Evolutionary conservation across 164 flowering plant species (phyloP).

Genomic region (Sedum album): DNA sequence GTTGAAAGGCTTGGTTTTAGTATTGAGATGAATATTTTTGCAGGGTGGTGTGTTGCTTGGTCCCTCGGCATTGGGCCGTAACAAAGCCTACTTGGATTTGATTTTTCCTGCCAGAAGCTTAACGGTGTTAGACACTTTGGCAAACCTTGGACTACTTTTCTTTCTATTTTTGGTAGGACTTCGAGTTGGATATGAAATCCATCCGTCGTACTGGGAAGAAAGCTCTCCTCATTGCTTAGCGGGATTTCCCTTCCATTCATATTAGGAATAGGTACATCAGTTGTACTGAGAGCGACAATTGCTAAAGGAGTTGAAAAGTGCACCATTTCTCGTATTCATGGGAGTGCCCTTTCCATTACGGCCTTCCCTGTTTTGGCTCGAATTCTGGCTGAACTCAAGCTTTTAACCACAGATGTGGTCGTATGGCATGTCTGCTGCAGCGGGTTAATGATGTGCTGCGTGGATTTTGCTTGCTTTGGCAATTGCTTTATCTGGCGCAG

Average conservation of each 20-base stretch:
- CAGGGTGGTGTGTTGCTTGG: constrained; percentile 29
- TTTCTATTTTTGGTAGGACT: constrained; percentile 23
- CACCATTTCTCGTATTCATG: constrained; percentile 25
- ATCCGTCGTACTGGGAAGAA: constrained; percentile 19
- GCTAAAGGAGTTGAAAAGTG: constrained; percentile 13
- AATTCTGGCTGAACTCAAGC: constrained; percentile 36
- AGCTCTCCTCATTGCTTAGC: constrained; percentile 16
- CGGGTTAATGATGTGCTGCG: constrained; percentile 33
- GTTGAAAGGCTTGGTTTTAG: too few species aligned
- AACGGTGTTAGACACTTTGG: constrained; percentile 23
- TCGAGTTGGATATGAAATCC: constrained; percentile 17
- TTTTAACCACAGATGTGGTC: constrained; percentile 26
- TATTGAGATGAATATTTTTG: neutral
- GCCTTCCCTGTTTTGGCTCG: constrained; percentile 30
- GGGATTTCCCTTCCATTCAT: constrained; percentile 22
- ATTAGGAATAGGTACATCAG: constrained; percentile 17
- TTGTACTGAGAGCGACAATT: constrained; percentile 17
- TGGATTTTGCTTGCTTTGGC: constrained; percentile 30
- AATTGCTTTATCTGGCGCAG: constrained; percentile 21
- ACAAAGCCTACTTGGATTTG: constrained; percentile 8
- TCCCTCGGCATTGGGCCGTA: constrained; percentile 22
- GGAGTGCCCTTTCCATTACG: constrained; percentile 25
- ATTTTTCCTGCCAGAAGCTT: constrained; percentile 18
- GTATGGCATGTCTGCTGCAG: constrained; percentile 32
- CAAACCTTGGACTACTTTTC: constrained; percentile 28